Percentiles rank a stretch among this genome's conserved stretches.
These are phyloP conservation scores for Alternaria infectoria DNA, from an alignment of 2,329 filamentous ascomycete species.

Conservation along the genomic window DNA sequence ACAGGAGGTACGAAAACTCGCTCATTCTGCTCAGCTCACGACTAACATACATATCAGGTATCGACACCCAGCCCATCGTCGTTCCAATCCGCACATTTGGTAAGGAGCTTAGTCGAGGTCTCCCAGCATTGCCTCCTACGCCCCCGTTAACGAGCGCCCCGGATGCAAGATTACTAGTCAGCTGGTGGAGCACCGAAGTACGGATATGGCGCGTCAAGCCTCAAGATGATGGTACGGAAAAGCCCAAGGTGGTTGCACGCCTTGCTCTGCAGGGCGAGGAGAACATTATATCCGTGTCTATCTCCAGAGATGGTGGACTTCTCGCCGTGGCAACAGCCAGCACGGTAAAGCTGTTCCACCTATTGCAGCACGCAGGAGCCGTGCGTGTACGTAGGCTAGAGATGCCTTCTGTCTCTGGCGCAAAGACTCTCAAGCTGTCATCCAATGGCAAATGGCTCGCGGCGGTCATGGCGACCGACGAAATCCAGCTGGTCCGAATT, in stretches of 20 bases:
- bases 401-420: constrained; percentile 69
- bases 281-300: constrained; percentile 76
- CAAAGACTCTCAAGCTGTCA: constrained; percentile 72
- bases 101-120: constrained; percentile 78
- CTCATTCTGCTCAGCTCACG: not conserved
- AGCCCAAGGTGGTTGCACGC: constrained; percentile 49
- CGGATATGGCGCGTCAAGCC: constrained; percentile 75
- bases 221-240: constrained; percentile 56
- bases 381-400: constrained; percentile 75
- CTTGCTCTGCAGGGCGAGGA: constrained; percentile 67
- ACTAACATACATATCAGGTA: constrained; percentile 60
- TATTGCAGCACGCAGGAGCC: constrained; percentile 61
- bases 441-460: constrained; percentile 74
- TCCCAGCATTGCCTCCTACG: constrained; percentile 84
- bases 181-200: constrained; percentile 91
- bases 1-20: constrained; percentile 75
- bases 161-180: constrained; percentile 76
- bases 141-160: constrained; percentile 76
- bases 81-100: constrained; percentile 79
- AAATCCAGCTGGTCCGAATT: constrained; percentile 56
- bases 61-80: constrained; percentile 83
- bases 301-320: constrained; percentile 74
- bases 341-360: constrained; percentile 78
- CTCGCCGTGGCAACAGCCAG: constrained; percentile 77
- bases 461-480: constrained; percentile 55